Conservation (phyloP, 768 basidiomycete genomes). For the Tricholoma bakamatsutake region DNA sequence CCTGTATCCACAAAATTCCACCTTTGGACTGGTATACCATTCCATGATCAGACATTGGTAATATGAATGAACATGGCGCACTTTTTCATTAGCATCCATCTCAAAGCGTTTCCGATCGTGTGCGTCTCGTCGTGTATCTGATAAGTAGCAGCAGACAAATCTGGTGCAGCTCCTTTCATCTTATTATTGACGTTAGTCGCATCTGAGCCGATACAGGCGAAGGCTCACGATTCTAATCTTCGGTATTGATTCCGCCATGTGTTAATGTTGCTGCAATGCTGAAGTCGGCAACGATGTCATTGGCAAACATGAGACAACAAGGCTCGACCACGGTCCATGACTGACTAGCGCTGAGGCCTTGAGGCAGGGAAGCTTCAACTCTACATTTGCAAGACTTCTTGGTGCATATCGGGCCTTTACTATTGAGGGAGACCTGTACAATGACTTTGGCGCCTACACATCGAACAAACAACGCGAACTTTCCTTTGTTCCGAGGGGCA, state of each 20-base stretch:
- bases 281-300: too few species aligned
- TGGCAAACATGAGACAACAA: conserved; percentile 12
- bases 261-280: background rate
- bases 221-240: conserved; percentile 38
- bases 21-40: conserved; percentile 64
- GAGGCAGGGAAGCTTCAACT: background rate
- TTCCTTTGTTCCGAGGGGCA: too few species aligned
- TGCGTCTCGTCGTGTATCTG: conserved; percentile 92
- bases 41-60: background rate
- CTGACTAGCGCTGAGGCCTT: too few species aligned
- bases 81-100: conserved; percentile 99
- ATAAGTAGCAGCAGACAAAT: conserved; percentile 86
- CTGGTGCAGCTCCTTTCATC: conserved; percentile 79
- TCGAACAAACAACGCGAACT: conserved; percentile 10
- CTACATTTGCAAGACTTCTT: background rate
- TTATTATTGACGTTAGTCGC: conserved; percentile 22
- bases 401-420: background rate
- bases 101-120: conserved; percentile 88
- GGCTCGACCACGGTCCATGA: too few species aligned
- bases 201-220: background rate
- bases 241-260: conserved; percentile 32
- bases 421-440: background rate
- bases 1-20: conserved; percentile 99
- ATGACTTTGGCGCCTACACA: conserved; percentile 8
- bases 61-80: conserved; percentile 29